Evolutionary conservation across 352 stramenopile species (phyloP).

Genomic region (Blastocystis sp.): DNA sequence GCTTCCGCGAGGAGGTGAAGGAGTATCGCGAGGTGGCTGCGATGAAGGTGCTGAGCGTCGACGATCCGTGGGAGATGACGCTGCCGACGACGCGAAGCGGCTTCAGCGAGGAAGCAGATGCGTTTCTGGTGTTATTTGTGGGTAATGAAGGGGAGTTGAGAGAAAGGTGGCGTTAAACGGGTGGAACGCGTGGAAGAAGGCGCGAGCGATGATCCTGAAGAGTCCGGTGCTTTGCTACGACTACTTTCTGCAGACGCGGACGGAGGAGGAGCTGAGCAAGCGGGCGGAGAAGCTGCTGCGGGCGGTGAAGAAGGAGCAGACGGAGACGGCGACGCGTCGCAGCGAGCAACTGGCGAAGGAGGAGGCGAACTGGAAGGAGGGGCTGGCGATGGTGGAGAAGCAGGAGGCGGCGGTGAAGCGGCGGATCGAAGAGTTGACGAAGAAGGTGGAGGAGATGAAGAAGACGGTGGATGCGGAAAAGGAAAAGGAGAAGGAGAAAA

Average conservation of each 20-base stretch:
- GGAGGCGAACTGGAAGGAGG: background rate
- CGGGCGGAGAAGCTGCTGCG: background rate
- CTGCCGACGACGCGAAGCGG: background rate
- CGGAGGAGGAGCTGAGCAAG: background rate
- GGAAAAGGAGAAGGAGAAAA: background rate
- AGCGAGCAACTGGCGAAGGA: background rate
- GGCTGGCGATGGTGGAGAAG: background rate
- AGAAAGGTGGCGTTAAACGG: background rate
- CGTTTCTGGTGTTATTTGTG: slow-evolving; percentile 13
- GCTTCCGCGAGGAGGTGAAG: slow-evolving; percentile 68
- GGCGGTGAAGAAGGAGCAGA: background rate
- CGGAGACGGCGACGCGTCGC: background rate
- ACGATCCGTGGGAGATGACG: background rate
- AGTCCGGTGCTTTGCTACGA: background rate
- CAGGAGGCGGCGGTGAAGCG: background rate
- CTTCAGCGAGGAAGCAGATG: background rate
- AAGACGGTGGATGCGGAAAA: background rate
- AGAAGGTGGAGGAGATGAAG: background rate
- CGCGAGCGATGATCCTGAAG: background rate
- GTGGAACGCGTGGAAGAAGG: background rate
- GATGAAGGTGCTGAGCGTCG: background rate
- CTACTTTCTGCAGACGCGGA: background rate
- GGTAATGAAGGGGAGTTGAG: background rate
- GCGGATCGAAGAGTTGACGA: background rate
- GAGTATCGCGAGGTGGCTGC: background rate